A percentile compares a stretch with the other conserved stretches of the same genome.
These are phyloP conservation scores for barley (Hordeum vulgare) DNA, from an alignment of 176 grass and related monocot species.

Conservation along the genomic window MorexV3_pseudomolecules_assembly NC_058518.1:459178269-459178768, in stretches of 20 bases:
- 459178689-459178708: slow-evolving; percentile 41
- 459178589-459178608: slow-evolving; percentile 49
- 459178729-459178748: neutral
- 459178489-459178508: neutral
- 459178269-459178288: too few species aligned
- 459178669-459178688: slow-evolving; percentile 96
- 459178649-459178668: slow-evolving; percentile 73
- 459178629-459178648: slow-evolving; percentile 86
- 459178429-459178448: neutral
- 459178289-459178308: too few species aligned
- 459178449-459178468: neutral
- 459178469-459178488: neutral
- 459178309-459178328: too few species aligned
- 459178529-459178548: neutral
- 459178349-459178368: neutral
- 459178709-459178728: neutral
- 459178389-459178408: neutral
- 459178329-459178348: neutral
- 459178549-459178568: slow-evolving; percentile 10
- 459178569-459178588: slow-evolving; percentile 14
- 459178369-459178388: neutral
- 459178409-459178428: neutral
- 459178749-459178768: neutral
- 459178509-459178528: neutral
- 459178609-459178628: slow-evolving; percentile 69